Percentiles rank a stretch among this genome's conserved stretches.
Conservation (phyloP, 78 protist genomes). For the Dictyostelium capitatum region DNA sequence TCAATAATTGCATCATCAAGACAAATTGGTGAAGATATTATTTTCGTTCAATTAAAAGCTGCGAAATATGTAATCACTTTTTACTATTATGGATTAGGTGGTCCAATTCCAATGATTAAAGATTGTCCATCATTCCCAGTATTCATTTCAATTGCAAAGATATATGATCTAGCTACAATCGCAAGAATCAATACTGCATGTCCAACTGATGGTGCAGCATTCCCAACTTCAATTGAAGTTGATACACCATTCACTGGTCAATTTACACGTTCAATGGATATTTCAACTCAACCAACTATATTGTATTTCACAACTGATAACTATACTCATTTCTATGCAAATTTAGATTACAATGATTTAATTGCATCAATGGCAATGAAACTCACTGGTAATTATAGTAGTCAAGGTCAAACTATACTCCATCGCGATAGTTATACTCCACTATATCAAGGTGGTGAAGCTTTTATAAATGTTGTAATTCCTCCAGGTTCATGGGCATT, state of each 20-base stretch:
- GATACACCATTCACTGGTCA: neutral
- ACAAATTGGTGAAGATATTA: neutral
- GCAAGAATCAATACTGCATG: neutral
- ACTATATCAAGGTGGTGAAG: slow-evolving; percentile 55
- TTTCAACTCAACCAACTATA: neutral
- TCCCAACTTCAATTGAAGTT: neutral
- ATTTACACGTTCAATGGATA: neutral
- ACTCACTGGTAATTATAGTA: neutral
- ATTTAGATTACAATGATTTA: slow-evolving; percentile 35
- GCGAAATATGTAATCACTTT: slow-evolving; percentile 33
- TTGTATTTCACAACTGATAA: neutral
- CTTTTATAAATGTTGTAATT: slow-evolving; percentile 28
- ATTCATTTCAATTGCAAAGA: slow-evolving; percentile 1
- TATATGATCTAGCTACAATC: neutral
- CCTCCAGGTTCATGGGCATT: slow-evolving; percentile 39
- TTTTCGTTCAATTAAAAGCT: neutral
- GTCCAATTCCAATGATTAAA: slow-evolving; percentile 51
- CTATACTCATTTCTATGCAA: neutral
- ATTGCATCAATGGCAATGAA: slow-evolving; percentile 34
- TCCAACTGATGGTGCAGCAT: neutral
- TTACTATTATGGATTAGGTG: slow-evolving; percentile 27
- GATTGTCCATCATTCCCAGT: slow-evolving; percentile 37
- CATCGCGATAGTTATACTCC: neutral
- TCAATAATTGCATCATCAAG: neutral
- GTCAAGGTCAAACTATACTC: slow-evolving; percentile 17